These are phyloP conservation scores for Anisodus acutangulus DNA, from an alignment of 257 asterid genomes.

Conservation along the genomic window DNA sequence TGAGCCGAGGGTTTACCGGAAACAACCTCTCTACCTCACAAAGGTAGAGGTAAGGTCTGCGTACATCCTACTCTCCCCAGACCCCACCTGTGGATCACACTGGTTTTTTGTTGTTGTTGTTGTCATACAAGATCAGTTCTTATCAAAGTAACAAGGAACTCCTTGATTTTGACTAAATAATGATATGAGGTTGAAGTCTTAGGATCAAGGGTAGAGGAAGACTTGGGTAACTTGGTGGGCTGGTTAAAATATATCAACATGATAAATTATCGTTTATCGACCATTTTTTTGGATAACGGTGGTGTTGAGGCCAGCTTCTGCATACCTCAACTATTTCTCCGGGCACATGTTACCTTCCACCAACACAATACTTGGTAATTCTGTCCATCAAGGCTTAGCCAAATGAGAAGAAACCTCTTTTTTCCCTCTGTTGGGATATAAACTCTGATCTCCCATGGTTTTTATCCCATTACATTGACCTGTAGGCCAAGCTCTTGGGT, in stretches of 20 bases:
- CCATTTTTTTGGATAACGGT: neutral
- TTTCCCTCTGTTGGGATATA: constrained; percentile 6
- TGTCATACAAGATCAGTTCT: neutral
- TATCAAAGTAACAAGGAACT: neutral
- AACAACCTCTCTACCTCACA: too few species aligned
- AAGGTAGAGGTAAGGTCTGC: too few species aligned
- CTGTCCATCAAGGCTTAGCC: neutral
- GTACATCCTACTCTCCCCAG: too few species aligned
- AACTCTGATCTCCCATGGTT: neutral
- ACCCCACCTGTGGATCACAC: neutral
- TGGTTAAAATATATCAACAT: neutral
- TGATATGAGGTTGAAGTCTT: neutral
- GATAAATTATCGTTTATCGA: neutral
- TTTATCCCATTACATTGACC: neutral
- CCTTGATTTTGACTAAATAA: constrained; percentile 23
- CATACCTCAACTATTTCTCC: neutral
- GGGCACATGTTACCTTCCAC: neutral
- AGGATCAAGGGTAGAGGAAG: neutral
- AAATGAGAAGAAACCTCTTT: neutral
- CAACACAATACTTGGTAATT: neutral
- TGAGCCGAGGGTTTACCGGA: neutral
- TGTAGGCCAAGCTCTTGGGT: constrained; percentile 2
- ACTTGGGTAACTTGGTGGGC: constrained; percentile 6
- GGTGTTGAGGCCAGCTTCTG: neutral
- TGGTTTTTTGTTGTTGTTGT: too few species aligned